phyloP scores from a whole-genome alignment of 495 filamentous ascomycete species.

The Hypoxylon lienhwacheense region DNA sequence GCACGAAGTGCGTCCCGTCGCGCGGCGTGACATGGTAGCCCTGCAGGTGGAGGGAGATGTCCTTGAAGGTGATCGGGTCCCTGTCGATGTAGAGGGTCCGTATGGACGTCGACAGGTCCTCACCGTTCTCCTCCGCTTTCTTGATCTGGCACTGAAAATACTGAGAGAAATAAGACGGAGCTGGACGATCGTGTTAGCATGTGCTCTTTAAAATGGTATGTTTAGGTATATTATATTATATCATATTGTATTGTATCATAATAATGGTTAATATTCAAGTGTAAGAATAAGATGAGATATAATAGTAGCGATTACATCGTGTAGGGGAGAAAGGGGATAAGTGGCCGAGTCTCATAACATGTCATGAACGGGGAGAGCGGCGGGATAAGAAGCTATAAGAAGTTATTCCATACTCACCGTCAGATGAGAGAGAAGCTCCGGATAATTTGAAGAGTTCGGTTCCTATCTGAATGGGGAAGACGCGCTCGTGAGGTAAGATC shows the following conservation, averaged over 20 bases:
- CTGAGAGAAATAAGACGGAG: constrained; percentile 95
- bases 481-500: constrained; percentile 64
- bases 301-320: no score
- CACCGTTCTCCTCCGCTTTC: constrained; percentile 58
- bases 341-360: constrained; percentile 20
- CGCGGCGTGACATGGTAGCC: constrained; percentile 87
- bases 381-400: not conserved
- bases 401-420: constrained; percentile 67
- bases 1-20: constrained; percentile 84
- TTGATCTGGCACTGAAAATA: constrained; percentile 87
- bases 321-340: not conserved
- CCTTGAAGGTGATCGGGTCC: constrained; percentile 84
- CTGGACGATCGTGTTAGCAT: constrained; percentile 53
- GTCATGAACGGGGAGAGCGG: not conserved
- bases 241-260: no score
- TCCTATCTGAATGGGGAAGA: constrained; percentile 94
- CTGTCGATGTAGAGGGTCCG: constrained; percentile 91
- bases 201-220: not conserved
- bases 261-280: no score
- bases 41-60: constrained; percentile 90
- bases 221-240: no score
- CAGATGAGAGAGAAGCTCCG: constrained; percentile 91
- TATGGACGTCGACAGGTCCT: constrained; percentile 51
- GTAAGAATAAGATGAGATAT: no score
- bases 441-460: constrained; percentile 89